A percentile compares a stretch with the other conserved stretches of the same genome.
phyloP scores from a whole-genome alignment of 257 asterid genomes.

The Gentiana dahurica region DNA sequence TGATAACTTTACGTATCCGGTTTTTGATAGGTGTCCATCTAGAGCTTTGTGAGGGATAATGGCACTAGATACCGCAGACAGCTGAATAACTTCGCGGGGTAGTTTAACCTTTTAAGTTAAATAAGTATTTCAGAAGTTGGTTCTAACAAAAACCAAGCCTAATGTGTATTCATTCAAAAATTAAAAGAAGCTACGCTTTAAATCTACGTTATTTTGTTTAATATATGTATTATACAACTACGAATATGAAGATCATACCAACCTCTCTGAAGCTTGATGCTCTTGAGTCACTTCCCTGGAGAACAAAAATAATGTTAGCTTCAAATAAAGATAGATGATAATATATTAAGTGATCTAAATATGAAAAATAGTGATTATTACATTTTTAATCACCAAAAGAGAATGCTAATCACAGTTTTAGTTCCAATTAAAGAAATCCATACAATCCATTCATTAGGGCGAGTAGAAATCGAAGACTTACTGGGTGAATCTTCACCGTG shows the following conservation, averaged over 20 bases:
- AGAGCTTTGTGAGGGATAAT: slow-evolving; percentile 58
- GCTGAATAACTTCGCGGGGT: slow-evolving; percentile 77
- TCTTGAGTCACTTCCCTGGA: slow-evolving; percentile 44
- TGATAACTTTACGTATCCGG: slow-evolving; percentile 75
- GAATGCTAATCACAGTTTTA: neutral
- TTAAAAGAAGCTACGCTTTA: neutral
- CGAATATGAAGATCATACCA: slow-evolving; percentile 2
- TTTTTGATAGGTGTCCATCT: slow-evolving; percentile 58
- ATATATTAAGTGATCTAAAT: too few species aligned
- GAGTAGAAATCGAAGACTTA: slow-evolving; percentile 19
- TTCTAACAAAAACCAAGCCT: slow-evolving; percentile 2
- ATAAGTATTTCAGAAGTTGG: neutral
- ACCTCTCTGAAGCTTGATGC: slow-evolving; percentile 61
- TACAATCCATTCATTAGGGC: too few species aligned
- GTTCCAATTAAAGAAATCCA: too few species aligned
- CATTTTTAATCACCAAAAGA: too few species aligned
- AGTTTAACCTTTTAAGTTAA: slow-evolving; percentile 40
- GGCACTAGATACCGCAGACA: slow-evolving; percentile 72
- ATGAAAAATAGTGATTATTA: too few species aligned
- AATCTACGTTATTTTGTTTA: neutral
- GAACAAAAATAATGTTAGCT: slow-evolving; percentile 1
- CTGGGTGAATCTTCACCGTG: slow-evolving; percentile 65
- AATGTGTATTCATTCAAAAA: neutral
- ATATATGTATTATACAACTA: neutral
- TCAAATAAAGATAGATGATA: too few species aligned